These are phyloP conservation scores for Metschnikowia kofuensis DNA, from an alignment of 805 yeast genomes.

Conservation along the genomic window DNA sequence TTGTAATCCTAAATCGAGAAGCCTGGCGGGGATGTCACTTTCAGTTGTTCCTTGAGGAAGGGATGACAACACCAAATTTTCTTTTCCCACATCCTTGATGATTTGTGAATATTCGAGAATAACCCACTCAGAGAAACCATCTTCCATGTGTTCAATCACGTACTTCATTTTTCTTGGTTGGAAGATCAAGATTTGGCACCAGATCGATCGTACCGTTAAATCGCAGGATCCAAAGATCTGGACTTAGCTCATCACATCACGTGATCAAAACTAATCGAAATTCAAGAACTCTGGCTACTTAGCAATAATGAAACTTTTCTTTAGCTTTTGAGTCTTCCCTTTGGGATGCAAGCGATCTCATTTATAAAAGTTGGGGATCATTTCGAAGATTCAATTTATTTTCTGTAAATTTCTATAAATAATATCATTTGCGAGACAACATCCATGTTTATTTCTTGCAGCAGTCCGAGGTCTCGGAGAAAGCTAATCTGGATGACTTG, in stretches of 20 bases:
- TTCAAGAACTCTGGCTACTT: too few relatives aligned
- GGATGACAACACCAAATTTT: constrained; percentile 73
- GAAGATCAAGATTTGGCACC: neutral
- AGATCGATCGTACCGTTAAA: too few relatives aligned
- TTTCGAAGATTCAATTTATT: too few relatives aligned
- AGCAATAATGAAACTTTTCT: too few relatives aligned
- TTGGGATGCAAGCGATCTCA: too few relatives aligned
- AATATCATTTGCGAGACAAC: neutral
- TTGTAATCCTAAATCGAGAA: constrained; percentile 62
- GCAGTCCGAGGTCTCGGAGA: constrained; percentile 35
- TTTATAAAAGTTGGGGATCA: neutral
- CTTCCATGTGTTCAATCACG: constrained; percentile 96
- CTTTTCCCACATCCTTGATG: constrained; percentile 75
- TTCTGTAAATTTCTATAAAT: too few relatives aligned
- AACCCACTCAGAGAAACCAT: constrained; percentile 96
- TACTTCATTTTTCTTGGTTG: constrained; percentile 58
- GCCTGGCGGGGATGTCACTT: constrained; percentile 58
- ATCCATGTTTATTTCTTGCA: constrained; percentile 17
- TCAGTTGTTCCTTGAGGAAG: constrained; percentile 62
- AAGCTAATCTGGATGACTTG: constrained; percentile 51
- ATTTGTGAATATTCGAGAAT: constrained; percentile 81
- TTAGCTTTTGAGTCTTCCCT: too few relatives aligned
- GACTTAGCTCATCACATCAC: neutral
- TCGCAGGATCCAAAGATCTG: neutral
- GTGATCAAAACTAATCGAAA: neutral